Evolutionary conservation across 192 early-diverging fungal genomes (phyloP).

Genomic region (Physocladia obscura): DNA sequence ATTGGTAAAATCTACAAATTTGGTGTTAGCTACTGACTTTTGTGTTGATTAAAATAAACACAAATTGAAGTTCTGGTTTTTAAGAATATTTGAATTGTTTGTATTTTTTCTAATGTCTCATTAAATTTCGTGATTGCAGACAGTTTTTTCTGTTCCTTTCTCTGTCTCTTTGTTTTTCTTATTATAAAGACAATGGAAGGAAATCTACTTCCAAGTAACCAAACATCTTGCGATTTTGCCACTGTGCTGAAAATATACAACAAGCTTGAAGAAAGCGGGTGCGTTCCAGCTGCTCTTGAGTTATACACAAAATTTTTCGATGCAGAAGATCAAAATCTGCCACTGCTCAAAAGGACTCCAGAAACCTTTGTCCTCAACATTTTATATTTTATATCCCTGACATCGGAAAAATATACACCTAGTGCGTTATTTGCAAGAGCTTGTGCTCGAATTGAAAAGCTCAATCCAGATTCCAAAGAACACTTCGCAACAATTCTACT

Average conservation of each 20-base stretch:
- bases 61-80: too few relatives aligned
- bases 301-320: neutral
- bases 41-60: too few relatives aligned
- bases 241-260: neutral
- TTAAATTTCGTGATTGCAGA: too few relatives aligned
- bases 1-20: too few relatives aligned
- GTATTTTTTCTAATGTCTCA: too few relatives aligned
- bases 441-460: neutral
- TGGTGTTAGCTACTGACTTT: too few relatives aligned
- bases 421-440: neutral
- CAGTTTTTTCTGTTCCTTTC: too few relatives aligned
- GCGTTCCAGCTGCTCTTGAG: neutral
- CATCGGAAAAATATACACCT: neutral
- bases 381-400: conserved; percentile 8
- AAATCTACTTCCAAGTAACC: too few relatives aligned
- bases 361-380: conserved; percentile 3
- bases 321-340: too few relatives aligned
- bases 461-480: conserved; percentile 10
- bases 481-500: neutral
- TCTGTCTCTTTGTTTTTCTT: too few relatives aligned
- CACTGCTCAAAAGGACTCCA: neutral
- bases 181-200: too few relatives aligned
- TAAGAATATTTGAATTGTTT: too few relatives aligned
- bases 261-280: neutral
- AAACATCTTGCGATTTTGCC: neutral